Conservation (phyloP, 352 stramenopile species). For the Salisapilia sapeloensis region DNA sequence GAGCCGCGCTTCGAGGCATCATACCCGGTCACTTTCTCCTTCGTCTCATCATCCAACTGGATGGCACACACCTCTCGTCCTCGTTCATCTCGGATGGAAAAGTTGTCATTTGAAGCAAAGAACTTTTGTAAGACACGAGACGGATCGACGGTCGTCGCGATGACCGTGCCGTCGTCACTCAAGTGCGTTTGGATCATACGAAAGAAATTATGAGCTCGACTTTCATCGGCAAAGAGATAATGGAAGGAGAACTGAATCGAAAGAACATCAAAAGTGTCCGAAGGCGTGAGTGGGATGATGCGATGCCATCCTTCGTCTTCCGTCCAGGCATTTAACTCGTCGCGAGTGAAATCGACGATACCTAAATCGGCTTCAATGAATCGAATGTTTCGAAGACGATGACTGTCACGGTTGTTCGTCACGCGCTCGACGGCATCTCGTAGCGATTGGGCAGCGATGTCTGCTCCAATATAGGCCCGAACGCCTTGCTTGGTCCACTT, state of each 20-base stretch:
- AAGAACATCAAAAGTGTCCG: constrained; percentile 86
- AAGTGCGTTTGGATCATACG: constrained; percentile 85
- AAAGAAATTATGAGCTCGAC: constrained; percentile 88
- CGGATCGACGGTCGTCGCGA: constrained; percentile 96
- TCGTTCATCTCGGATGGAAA: constrained; percentile 56
- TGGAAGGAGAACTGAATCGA: constrained; percentile 99
- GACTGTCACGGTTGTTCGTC: constrained; percentile 44
- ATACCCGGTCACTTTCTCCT: constrained; percentile 21
- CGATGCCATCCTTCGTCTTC: constrained; percentile 38
- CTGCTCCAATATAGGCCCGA: constrained; percentile 91
- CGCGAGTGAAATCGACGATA: constrained; percentile 38
- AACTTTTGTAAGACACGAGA: constrained; percentile 81
- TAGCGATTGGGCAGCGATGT: constrained; percentile 95
- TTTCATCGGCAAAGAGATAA: constrained; percentile 96
- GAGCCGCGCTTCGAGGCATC: constrained; percentile 14
- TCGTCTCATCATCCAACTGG: constrained; percentile 42
- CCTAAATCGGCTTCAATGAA: constrained; percentile 72
- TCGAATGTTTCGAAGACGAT: constrained; percentile 51
- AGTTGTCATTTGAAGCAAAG: constrained; percentile 21
- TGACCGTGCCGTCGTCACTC: constrained; percentile 86
- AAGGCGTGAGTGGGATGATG: constrained; percentile 18
- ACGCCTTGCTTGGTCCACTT: constrained; percentile 92
- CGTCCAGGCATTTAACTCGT: constrained; percentile 58
- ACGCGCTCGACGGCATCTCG: constrained; percentile 86
- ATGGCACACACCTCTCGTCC: constrained; percentile 65